Evolutionary conservation across 345 rosid species (phyloP), one percentile per base, ranked within the genome.

Genomic region (Raphanus sativus): DNA sequence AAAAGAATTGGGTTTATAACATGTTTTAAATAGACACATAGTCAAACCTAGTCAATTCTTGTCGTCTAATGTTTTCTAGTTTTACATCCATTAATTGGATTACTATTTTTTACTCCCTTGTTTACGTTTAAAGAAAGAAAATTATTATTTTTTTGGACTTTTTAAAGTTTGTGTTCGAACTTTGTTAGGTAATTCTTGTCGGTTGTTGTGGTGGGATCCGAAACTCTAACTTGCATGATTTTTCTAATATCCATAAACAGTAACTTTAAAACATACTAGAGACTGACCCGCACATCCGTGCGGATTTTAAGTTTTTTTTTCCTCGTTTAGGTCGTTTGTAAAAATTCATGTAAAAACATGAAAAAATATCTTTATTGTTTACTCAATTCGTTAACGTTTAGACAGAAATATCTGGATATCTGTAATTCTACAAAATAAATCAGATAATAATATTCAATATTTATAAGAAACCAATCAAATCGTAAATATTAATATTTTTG

Each of bases 171-270:
- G 62, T 58, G 38, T 71, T 65, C 61, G 54, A 28, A 56, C 33
- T 38, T 64, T 40, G 66, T 55, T 77, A 16, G 67, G 67, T 65
- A 61, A 58, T 54, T 64, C n/a, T 71, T 52, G 68, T 38, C 73
- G 77, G 81, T 65, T 77, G 81, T 71, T 77, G 77, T 71, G 81
- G 76, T 71, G 74, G 70, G 81, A 73, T 67, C 74, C 16, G 3
- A 73, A 73, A 61, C 63, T 16, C 10, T 65, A 48, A 77, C 45
- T 71, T 73, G 9, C 33, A 67, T 59, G 45, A 33, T 33, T 60
- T 77, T 36, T 59, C 9, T 48, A 45, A 60, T 72, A 65, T 24
- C 73, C 73, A 66, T 42, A 64, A 16, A 60, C 29, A 21, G 59
- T 16, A 25, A 26, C 7, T 11, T 59, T 59, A 9, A 45, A 56